phyloP scores from a whole-genome alignment of 2,329 filamentous ascomycete species.

The Claviceps humidiphila region DNA sequence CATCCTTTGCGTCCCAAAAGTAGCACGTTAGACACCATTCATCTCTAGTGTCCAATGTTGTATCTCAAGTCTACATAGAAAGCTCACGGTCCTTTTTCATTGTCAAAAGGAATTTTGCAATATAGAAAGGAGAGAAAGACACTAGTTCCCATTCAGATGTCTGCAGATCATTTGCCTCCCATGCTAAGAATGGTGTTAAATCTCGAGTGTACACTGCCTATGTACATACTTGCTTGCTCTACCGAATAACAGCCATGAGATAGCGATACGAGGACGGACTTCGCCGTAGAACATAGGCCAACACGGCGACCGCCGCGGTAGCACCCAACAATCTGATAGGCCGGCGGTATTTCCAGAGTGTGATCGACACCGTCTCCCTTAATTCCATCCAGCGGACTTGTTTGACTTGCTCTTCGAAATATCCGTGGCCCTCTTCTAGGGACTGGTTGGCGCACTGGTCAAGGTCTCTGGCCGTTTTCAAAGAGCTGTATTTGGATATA shows the following conservation, averaged over 20 bases:
- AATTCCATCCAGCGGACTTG: slow-evolving; percentile 57
- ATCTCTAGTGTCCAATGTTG: background rate
- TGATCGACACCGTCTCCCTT: slow-evolving; percentile 14
- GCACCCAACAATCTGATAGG: slow-evolving; percentile 48
- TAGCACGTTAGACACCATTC: background rate
- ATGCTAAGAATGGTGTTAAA: background rate
- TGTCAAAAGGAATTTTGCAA: background rate
- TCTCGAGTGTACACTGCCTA: background rate
- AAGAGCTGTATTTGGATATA: slow-evolving; percentile 63
- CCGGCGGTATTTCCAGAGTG: slow-evolving; percentile 51
- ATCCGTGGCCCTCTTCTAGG: slow-evolving; percentile 49
- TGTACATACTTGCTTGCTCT: background rate
- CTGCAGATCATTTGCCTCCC: background rate
- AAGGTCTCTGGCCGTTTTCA: slow-evolving; percentile 63
- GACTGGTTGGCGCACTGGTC: slow-evolving; percentile 38
- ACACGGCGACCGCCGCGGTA: slow-evolving; percentile 51
- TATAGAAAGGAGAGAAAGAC: background rate
- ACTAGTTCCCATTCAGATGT: background rate
- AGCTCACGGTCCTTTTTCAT: background rate
- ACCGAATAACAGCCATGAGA: slow-evolving; percentile 15
- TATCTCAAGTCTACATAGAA: background rate
- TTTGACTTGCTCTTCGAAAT: slow-evolving; percentile 58
- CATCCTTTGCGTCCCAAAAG: background rate
- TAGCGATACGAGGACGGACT: slow-evolving; percentile 20
- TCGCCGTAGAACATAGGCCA: slow-evolving; percentile 55